Base-by-base conservation (phyloP, 768 basidiomycete species). In the Tricholoma bakamatsutake region DNA sequence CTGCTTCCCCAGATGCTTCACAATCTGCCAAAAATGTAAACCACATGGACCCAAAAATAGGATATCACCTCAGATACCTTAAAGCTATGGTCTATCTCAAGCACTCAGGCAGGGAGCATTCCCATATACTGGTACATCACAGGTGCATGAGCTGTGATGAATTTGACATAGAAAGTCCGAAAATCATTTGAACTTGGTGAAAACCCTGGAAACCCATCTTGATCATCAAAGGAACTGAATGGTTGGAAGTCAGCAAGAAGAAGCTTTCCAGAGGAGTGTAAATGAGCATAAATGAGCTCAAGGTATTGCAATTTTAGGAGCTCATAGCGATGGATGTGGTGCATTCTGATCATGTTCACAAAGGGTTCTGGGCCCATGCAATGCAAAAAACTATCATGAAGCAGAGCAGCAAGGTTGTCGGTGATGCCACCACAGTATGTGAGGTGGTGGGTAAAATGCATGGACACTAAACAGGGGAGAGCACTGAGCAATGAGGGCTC, bases 351-450 rank as follows among this genome's bases (percentile, higher is more conserved):
- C n/a, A 58, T 54, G 50, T 67, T 61, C 0, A 62, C 54, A 34
- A 68, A 64, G 31, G 62, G 66, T 13, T 58, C 59, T 11, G 66
- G 55, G 2, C 67, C 65, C 55, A 62, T 60, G 1, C 66, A 64
- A 55, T 53, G 55, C 48, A 59, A 58, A 52, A 66, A 61, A 1
- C 57, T 66, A 2, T 55, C 56, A 1, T 47, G 46, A 55, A 68
- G 52, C 5, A 62, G 54, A 17, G 59, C 56, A 48, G 62, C 59
- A 1, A 67, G 9, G 24, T 37, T 31, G 21, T 63, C 60, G 0
- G 64, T 55, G 9, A 67, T 54, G 2, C 62, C 62, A 42, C 61
- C 46, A 24, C 59, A 54, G n/a, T n/a, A n/a, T n/a, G n/a, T n/a
- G n/a, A n/a, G n/a, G n/a, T 59, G 59, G 15, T 58, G 58, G 1